Evolutionary conservation across 2,329 filamentous ascomycete species (phyloP).

Genomic region (Clonostachys chloroleuca): DNA sequence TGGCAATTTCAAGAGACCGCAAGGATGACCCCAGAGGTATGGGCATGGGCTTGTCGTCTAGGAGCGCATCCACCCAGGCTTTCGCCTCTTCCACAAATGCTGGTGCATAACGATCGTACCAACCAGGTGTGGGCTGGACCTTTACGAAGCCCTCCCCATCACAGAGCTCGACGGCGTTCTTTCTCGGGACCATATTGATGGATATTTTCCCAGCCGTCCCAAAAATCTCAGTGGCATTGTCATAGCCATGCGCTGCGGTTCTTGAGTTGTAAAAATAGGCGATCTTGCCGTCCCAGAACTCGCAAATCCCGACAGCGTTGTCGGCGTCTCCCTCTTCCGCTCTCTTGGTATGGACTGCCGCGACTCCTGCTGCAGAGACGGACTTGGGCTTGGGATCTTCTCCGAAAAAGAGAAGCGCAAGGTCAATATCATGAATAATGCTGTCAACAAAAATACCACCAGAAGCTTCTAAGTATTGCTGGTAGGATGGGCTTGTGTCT

Average conservation of each 20-base stretch:
- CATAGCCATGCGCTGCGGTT: conserved; percentile 33
- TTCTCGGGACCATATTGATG: conserved; percentile 20
- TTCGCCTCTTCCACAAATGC: conserved; percentile 61
- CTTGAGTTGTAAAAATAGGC: conserved; percentile 36
- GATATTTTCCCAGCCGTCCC: conserved; percentile 29
- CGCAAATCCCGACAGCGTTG: conserved; percentile 35
- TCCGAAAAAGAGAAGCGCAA: conserved; percentile 23
- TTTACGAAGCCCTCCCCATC: conserved; percentile 28
- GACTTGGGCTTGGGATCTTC: conserved; percentile 20
- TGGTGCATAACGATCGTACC: conserved; percentile 57
- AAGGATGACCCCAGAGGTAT: conserved; percentile 55
- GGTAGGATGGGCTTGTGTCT: conserved; percentile 63
- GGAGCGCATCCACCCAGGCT: conserved; percentile 54
- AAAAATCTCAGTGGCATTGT: conserved; percentile 34
- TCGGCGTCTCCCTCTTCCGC: conserved; percentile 26
- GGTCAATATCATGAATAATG: conserved; percentile 62
- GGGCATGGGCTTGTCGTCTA: conserved; percentile 50
- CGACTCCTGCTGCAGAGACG: conserved; percentile 19
- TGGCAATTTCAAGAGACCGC: conserved; percentile 55
- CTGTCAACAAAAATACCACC: conserved; percentile 70
- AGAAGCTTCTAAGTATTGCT: conserved; percentile 58
- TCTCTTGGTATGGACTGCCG: conserved; percentile 21
- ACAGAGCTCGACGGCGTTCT: conserved; percentile 15
- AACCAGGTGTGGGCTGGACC: conserved; percentile 54
- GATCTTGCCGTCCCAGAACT: conserved; percentile 36